Conservation (phyloP, 2,329 filamentous ascomycete genomes). For the Penicillium brasilianum region DNA sequence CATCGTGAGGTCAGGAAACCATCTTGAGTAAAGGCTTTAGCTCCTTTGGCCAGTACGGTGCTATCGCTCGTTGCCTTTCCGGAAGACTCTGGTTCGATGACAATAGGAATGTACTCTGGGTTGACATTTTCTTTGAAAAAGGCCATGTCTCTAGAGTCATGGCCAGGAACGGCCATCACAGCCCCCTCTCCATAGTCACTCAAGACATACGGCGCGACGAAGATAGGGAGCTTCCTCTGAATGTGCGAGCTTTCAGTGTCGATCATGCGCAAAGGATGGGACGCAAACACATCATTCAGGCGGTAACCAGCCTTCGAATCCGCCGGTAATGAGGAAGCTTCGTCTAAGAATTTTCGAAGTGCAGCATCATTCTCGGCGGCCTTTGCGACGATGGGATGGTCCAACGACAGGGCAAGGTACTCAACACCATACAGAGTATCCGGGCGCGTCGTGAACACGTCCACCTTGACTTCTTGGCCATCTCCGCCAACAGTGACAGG, state of each 20-base stretch:
- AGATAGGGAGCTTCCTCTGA: slow-evolving; percentile 68
- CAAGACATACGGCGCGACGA: slow-evolving; percentile 82
- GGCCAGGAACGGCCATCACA: slow-evolving; percentile 89
- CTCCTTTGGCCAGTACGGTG: slow-evolving; percentile 45
- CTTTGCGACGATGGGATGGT: slow-evolving; percentile 69
- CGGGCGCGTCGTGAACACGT: slow-evolving; percentile 82
- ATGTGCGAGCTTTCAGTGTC: slow-evolving; percentile 53
- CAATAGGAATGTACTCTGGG: slow-evolving; percentile 65
- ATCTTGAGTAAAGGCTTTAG: slow-evolving; percentile 64
- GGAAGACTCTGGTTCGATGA: slow-evolving; percentile 58
- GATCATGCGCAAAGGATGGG: slow-evolving; percentile 67
- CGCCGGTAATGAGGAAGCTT: slow-evolving; percentile 57
- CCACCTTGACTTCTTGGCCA: slow-evolving; percentile 53
- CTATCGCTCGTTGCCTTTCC: slow-evolving; percentile 19
- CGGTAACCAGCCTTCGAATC: slow-evolving; percentile 69
- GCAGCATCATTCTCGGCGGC: slow-evolving; percentile 64
- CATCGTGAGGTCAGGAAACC: slow-evolving; percentile 72
- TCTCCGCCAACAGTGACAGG: slow-evolving; percentile 55
- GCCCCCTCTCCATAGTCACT: slow-evolving; percentile 85
- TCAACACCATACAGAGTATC: slow-evolving; percentile 89
- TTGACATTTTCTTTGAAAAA: slow-evolving; percentile 78
- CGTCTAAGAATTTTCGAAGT: slow-evolving; percentile 70
- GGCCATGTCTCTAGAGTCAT: slow-evolving; percentile 76
- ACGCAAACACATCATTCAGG: slow-evolving; percentile 64
- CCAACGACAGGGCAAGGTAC: slow-evolving; percentile 77